A percentile compares a stretch with the other conserved stretches of the same genome.
phyloP scores from a whole-genome alignment of 805 yeast species.

The Yarrowia sp. region DNA sequence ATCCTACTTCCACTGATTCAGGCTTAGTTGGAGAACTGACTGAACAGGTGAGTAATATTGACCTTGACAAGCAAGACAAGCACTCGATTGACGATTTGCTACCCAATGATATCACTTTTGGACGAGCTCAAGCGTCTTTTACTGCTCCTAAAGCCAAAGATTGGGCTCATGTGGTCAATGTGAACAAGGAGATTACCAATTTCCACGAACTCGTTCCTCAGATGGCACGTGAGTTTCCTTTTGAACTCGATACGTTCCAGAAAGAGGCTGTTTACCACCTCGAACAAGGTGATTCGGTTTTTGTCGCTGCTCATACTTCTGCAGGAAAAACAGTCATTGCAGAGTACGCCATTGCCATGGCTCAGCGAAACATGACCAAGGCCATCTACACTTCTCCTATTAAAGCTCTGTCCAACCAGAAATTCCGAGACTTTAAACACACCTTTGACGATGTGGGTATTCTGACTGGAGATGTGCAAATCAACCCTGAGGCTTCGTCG shows the following conservation, averaged over 20 bases:
- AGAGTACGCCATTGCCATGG: constrained; percentile 97
- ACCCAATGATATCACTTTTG: constrained; percentile 52
- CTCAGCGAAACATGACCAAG: constrained; percentile 91
- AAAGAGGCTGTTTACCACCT: constrained; percentile 95
- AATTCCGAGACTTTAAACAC: constrained; percentile 81
- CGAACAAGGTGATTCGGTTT: constrained; percentile 97
- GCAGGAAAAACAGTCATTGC: constrained; percentile 99
- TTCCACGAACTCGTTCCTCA: constrained; percentile 86
- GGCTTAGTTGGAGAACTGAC: neutral
- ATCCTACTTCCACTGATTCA: neutral
- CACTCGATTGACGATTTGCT: constrained; percentile 46
- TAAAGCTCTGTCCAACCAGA: constrained; percentile 85
- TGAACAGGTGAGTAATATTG: neutral
- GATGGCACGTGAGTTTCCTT: constrained; percentile 94
- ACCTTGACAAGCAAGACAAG: neutral
- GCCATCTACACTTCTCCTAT: constrained; percentile 96
- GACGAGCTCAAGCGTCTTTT: constrained; percentile 38
- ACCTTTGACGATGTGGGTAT: constrained; percentile 87
- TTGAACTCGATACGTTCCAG: constrained; percentile 90
- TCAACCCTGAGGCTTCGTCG: constrained; percentile 94
- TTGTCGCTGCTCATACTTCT: constrained; percentile 98
- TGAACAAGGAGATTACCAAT: constrained; percentile 77
- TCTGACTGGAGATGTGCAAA: constrained; percentile 96
- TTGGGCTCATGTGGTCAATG: constrained; percentile 96
- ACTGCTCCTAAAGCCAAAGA: constrained; percentile 43